Evolutionary conservation across 2,329 filamentous ascomycete genomes (phyloP), one percentile per base, ranked within the genome.

Genomic region (Fusarium redolens): DNA sequence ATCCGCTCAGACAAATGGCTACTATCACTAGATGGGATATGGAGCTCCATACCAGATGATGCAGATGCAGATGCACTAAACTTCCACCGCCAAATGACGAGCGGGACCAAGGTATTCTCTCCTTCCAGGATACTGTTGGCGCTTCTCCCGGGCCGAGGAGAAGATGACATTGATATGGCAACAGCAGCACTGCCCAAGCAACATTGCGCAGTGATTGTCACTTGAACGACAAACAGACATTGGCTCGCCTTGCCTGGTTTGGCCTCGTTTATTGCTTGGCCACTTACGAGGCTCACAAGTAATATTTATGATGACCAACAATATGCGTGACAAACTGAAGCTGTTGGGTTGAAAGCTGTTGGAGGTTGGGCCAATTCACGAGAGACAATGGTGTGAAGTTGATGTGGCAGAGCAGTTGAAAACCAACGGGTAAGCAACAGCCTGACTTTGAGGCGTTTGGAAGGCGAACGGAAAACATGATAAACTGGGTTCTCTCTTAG

Each of bases 21-120:
- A 83, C 76, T 81, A 82, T 76, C 77, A 81, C 74, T 82, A 82
- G 80, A 76, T 71, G 67, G 71, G 74, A 65, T 74, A 77, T 44
- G 48, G 67, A 61, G 63, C 62, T 61, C 69, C 77, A 70, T 75
- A 73, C 44, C 68, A 67, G 58, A 75, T 72, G 63, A 73, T 62
- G 62, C 59, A 71, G 57, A 68, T 68, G 57, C 73, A 73, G 33
- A 68, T 69, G 56, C 72, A 69, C 41, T 79, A 69, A 65, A 43
- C 14, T 22, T 37, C 47, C 41, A 61, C 48, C 31, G 47, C 52
- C 56, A 20, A 55, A 50, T 58, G 40, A 47, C 47, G 38, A 47
- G 62, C 43, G 20, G 43, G 41, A 52, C 60, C n/a, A 43, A n/a
- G 65, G 56, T 63, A 62, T 75, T 61, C 58, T 68, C 59, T 65